Evolutionary conservation across 345 rosid genomes (phyloP).

Genomic region (Boechera retrofracta): DNA sequence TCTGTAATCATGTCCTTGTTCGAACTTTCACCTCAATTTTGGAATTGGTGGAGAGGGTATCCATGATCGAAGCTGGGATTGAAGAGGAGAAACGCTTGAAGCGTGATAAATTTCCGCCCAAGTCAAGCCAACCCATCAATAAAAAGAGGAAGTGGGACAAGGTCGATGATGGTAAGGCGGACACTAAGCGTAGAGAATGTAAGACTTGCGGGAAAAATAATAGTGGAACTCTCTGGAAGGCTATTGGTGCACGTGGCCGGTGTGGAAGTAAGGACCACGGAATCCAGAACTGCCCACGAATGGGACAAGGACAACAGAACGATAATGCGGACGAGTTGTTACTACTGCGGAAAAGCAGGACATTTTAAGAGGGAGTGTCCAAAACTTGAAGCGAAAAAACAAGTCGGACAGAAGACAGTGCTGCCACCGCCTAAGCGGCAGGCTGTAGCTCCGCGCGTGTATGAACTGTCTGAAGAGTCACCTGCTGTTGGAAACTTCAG

Average conservation of each 20-base stretch:
- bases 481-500: background rate
- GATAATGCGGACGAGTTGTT: background rate
- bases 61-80: background rate
- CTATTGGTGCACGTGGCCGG: background rate
- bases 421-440: background rate
- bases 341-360: background rate
- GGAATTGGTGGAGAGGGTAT: background rate
- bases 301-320: background rate
- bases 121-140: background rate
- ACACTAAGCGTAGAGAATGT: background rate
- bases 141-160: background rate
- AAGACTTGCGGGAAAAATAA: background rate
- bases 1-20: background rate
- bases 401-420: background rate
- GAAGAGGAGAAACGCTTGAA: background rate
- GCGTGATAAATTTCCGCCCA: accelerated
- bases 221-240: background rate
- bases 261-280: background rate
- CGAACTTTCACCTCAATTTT: background rate
- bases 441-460: background rate
- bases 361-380: background rate
- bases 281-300: background rate
- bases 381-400: background rate
- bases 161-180: no score
- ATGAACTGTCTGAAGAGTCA: background rate